These are phyloP conservation scores for Gossypium australe DNA, from an alignment of 345 rosid genomes.

Conservation along the genomic window DNA sequence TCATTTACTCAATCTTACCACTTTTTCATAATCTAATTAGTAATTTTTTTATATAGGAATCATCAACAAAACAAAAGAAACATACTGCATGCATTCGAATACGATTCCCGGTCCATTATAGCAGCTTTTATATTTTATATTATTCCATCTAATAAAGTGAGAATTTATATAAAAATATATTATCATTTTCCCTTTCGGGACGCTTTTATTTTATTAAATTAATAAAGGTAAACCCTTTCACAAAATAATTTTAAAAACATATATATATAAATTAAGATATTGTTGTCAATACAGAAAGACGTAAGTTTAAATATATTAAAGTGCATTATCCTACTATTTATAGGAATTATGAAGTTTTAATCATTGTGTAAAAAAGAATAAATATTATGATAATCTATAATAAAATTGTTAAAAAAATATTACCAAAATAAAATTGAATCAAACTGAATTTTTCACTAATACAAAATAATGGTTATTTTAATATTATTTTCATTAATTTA, in stretches of 20 bases:
- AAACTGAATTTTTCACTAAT: too few species aligned
- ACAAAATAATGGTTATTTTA: too few species aligned
- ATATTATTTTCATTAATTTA: too few species aligned
- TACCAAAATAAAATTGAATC: too few species aligned
- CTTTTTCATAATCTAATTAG: neutral
- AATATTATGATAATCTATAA: too few species aligned
- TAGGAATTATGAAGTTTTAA: rapidly evolving
- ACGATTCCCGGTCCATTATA: neutral
- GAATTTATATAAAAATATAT: neutral
- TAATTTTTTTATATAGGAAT: neutral
- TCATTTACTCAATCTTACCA: too few species aligned
- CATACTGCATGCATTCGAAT: neutral
- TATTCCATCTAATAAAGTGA: neutral
- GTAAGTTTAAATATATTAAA: too few species aligned
- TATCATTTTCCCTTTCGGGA: neutral
- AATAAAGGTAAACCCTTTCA: neutral
- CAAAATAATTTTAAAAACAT: too few species aligned
- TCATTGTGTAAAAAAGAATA: rapidly evolving
- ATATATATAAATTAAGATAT: too few species aligned
- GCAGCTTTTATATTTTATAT: neutral
- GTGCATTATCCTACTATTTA: rapidly evolving
- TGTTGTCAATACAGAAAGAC: rapidly evolving
- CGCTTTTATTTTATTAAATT: neutral
- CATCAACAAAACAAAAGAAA: neutral
- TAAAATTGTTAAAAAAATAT: too few species aligned